These are phyloP conservation scores for Oryza coarctata DNA, from an alignment of 176 grass and related monocot species.

Conservation along the genomic window DNA sequence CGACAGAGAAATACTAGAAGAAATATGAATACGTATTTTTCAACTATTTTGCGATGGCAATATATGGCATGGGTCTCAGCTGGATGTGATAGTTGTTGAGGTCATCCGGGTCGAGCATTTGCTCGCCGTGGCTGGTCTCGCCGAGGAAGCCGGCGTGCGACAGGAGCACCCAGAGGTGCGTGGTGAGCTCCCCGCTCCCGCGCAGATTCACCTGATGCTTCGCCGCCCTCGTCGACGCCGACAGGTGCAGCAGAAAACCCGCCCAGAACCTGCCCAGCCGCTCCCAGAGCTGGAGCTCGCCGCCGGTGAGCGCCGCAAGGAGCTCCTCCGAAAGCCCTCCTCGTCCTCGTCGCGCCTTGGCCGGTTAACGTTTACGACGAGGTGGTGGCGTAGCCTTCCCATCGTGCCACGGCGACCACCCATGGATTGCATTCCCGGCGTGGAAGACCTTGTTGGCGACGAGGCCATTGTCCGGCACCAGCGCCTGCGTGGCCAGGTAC, in stretches of 20 bases:
- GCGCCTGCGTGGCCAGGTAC: not conserved
- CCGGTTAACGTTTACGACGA: too few relatives aligned
- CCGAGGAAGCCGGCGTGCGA: slow-evolving; percentile 21
- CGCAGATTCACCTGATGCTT: not conserved
- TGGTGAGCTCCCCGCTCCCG: not conserved
- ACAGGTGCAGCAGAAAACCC: not conserved
- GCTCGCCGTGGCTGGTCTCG: not conserved
- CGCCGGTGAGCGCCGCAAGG: rapidly evolving
- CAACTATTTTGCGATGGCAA: too few relatives aligned
- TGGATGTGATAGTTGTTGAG: too few relatives aligned
- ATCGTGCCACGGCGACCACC: too few relatives aligned
- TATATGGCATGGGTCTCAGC: too few relatives aligned
- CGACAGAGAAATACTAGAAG: too few relatives aligned
- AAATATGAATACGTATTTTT: too few relatives aligned
- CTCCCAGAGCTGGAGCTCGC: not conserved
- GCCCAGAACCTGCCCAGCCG: not conserved
- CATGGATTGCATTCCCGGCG: too few relatives aligned
- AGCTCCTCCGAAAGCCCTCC: not conserved
- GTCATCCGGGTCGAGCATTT: not conserved
- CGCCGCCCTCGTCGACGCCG: not conserved
- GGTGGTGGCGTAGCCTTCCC: too few relatives aligned
- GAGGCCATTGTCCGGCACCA: slow-evolving; percentile 15
- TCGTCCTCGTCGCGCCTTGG: too few relatives aligned
- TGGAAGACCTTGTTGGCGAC: not conserved
- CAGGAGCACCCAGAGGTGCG: slow-evolving; percentile 20